phyloP scores from a whole-genome alignment of 176 grass and related monocot species.

The Paspalum notatum region DNA sequence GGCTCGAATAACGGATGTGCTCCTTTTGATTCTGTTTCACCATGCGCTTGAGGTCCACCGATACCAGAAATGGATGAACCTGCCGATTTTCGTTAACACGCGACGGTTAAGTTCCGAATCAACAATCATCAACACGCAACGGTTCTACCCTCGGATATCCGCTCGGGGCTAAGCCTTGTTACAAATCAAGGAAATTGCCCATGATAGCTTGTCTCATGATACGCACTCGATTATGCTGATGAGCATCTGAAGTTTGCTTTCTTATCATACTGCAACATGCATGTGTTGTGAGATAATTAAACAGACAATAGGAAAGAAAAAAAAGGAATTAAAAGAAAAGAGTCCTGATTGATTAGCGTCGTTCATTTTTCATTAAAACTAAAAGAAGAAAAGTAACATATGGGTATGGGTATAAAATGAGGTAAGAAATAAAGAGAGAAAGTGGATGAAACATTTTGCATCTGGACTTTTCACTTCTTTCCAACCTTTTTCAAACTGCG shows the following conservation, averaged over 20 bases:
- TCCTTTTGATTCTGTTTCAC: neutral
- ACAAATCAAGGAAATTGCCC: neutral
- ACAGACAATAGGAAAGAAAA: no score
- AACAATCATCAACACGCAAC: neutral
- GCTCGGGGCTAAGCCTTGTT: neutral
- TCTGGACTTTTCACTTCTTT: no score
- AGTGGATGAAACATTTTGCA: no score
- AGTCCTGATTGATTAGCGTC: no score
- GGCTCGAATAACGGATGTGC: neutral
- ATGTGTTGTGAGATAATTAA: no score
- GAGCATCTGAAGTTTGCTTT: neutral
- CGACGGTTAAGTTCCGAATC: neutral
- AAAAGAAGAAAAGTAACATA: no score
- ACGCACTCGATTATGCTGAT: neutral
- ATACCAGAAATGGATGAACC: neutral
- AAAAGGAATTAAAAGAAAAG: no score
- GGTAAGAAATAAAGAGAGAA: no score
- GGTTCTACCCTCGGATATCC: slow-evolving; percentile 27
- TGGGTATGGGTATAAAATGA: no score
- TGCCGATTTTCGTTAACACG: neutral
- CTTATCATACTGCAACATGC: no score
- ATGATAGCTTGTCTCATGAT: slow-evolving; percentile 19
- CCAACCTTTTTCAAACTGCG: no score
- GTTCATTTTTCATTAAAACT: no score
- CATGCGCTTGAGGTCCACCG: neutral